Conservation (phyloP, 139 green algal species). For the Coccomyxa sp. region DNA sequence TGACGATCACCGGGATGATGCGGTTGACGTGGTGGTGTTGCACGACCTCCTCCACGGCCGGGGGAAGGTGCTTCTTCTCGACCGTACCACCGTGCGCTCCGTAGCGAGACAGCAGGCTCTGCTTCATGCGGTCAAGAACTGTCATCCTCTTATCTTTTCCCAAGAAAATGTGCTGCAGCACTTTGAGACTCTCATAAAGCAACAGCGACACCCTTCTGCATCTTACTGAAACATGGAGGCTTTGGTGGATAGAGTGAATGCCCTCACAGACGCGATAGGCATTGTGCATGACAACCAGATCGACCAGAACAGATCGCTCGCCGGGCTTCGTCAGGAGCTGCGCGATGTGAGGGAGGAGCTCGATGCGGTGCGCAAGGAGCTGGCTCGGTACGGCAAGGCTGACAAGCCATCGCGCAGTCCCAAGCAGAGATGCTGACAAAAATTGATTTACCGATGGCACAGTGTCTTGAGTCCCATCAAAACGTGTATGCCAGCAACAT, state of each 20-base stretch:
- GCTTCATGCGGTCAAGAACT: too few relatives aligned
- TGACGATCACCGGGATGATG: too few relatives aligned
- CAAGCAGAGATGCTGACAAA: neutral
- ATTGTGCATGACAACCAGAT: neutral
- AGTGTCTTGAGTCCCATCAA: neutral
- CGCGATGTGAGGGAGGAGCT: neutral
- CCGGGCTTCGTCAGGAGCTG: neutral
- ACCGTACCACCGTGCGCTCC: too few relatives aligned
- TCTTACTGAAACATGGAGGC: neutral
- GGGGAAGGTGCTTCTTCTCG: too few relatives aligned
- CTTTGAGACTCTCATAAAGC: neutral
- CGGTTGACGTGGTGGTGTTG: too few relatives aligned
- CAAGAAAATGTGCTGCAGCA: neutral
- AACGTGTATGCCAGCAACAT: neutral
- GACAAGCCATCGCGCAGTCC: neutral
- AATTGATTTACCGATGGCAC: neutral
- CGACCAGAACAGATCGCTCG: neutral
- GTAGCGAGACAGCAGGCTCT: too few relatives aligned
- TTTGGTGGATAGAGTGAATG: neutral
- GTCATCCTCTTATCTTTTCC: neutral
- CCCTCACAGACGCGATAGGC: neutral
- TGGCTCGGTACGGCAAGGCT: neutral
- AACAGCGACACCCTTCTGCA: neutral
- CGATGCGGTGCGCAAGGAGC: neutral
- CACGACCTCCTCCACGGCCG: too few relatives aligned